Percentiles rank a stretch among this genome's conserved stretches.
These are phyloP conservation scores for Pelargonium cotyledonis DNA, from an alignment of 441 rosid genomes.

Conservation along the genomic window DNA sequence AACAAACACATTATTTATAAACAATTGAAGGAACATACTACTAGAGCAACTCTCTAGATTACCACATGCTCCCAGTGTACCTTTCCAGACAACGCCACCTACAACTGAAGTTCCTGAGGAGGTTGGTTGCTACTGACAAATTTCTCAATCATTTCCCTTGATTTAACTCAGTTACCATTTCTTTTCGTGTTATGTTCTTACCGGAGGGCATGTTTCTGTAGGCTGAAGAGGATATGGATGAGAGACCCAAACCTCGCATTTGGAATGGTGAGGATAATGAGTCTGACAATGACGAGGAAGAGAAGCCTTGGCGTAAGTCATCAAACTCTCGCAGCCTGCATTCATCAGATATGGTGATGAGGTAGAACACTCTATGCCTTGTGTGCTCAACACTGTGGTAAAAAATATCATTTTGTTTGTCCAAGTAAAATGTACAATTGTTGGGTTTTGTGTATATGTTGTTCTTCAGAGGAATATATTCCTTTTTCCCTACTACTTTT, in stretches of 20 bases:
- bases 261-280: constrained; percentile 74
- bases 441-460: too few relatives aligned
- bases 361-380: constrained; percentile 25
- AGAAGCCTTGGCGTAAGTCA: constrained; percentile 39
- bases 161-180: not conserved
- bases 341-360: constrained; percentile 32
- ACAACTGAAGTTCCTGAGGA: constrained; percentile 65
- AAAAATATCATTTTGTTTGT: not conserved
- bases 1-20: too few relatives aligned
- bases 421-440: not conserved
- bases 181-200: constrained; percentile 4
- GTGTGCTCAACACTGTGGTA: not conserved
- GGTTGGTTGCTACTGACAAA: constrained; percentile 34
- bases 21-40: constrained; percentile 50
- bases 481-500: too few relatives aligned
- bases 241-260: constrained; percentile 75
- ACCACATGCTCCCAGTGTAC: constrained; percentile 83
- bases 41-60: constrained; percentile 77
- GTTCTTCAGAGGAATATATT: too few relatives aligned
- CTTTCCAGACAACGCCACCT: constrained; percentile 70
- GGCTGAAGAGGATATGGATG: constrained; percentile 81
- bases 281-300: constrained; percentile 70
- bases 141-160: not conserved
- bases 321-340: constrained; percentile 23
- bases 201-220: constrained; percentile 23